Evolutionary conservation across 1,284 basidiomycete genomes (phyloP), one percentile per base, ranked within the genome.

Genomic region (Phellopilus nigrolimitatus): DNA sequence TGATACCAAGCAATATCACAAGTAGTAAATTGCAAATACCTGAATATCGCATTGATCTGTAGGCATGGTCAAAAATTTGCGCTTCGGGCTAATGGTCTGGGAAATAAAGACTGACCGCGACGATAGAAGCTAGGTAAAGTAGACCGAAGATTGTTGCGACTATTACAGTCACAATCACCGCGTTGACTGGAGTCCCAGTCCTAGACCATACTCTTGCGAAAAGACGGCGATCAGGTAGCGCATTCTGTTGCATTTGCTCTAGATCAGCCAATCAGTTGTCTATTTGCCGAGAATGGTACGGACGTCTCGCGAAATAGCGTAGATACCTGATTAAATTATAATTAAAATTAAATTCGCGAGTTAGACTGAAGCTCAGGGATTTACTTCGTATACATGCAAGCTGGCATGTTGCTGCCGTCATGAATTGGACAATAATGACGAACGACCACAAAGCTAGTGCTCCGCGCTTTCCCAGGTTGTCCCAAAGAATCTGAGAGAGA

Each of bases 91-190:
- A 37, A 31, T 36, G 34, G 17, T 27, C 7, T 7, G 21, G 5
- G 28, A 37, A 8, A 51, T 10, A 13, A 12, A 15, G 5, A 48
- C 57, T 47, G 21, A 59, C 58, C 5, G 59, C 59, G 30, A 59
- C 56, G 25, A 46, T 30, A 19, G 58, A 59, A 31, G 54, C 61
- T 31, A 61, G 56, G 38, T 56, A 61, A 7, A 63, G 50, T 36
- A 64, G 40, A 13, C 58, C 60, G 38, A 62, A 58, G 13, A 64
- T 49, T 53, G 58, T 60, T 7, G 55, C 54, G 19, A 61, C 51
- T 4, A 59, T 36, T 13, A 57, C 43, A 21, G 60, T 60, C 40
- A 61, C 42, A 19, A 61, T 56, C 33, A 58, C 59, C 15, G 59
- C 60, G 43, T 62, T 59, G 10, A 60, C 48, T 7, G 59, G 59